These are phyloP conservation scores for Clonostachys sp. DNA, from an alignment of 2,329 filamentous ascomycete genomes.

Conservation along the genomic window DNA sequence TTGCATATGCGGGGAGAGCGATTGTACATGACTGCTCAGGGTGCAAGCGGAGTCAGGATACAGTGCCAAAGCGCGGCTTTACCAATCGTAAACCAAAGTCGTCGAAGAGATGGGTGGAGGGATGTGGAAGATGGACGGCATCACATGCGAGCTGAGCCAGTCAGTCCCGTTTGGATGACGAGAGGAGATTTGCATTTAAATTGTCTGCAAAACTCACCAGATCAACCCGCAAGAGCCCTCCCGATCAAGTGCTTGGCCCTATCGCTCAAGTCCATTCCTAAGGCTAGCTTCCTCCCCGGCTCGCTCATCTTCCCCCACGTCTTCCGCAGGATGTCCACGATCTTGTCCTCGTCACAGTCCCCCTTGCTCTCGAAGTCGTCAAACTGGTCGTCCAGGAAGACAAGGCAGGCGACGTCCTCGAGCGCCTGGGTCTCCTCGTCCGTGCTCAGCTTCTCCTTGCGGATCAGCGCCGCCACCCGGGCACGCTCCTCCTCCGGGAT, in stretches of 20 bases:
- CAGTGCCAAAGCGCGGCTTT: too few relatives aligned
- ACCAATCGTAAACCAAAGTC: too few relatives aligned
- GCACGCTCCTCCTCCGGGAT: slow-evolving; percentile 46
- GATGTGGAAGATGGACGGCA: too few relatives aligned
- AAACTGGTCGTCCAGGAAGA: slow-evolving; percentile 84
- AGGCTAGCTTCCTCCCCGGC: slow-evolving; percentile 57
- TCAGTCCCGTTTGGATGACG: too few relatives aligned
- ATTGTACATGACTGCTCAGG: too few relatives aligned
- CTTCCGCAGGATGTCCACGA: slow-evolving; percentile 65
- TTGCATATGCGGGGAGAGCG: too few relatives aligned
- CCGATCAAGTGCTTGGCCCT: slow-evolving; percentile 56
- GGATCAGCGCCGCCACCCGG: slow-evolving; percentile 65
- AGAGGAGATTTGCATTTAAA: too few relatives aligned
- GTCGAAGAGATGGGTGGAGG: too few relatives aligned
- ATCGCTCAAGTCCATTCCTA: slow-evolving; percentile 61
- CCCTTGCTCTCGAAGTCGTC: slow-evolving; percentile 69
- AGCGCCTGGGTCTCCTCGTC: slow-evolving; percentile 65
- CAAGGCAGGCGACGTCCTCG: slow-evolving; percentile 82
- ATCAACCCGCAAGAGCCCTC: slow-evolving; percentile 47
- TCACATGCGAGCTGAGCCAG: too few relatives aligned
- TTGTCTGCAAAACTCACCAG: background rate
- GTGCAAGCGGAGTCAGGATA: too few relatives aligned
- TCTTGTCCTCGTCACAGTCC: slow-evolving; percentile 70
- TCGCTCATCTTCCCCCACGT: slow-evolving; percentile 74
- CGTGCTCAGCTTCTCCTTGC: slow-evolving; percentile 67